Conservation (phyloP, 2,329 filamentous ascomycete genomes). For the Diatrype stigma region DNA sequence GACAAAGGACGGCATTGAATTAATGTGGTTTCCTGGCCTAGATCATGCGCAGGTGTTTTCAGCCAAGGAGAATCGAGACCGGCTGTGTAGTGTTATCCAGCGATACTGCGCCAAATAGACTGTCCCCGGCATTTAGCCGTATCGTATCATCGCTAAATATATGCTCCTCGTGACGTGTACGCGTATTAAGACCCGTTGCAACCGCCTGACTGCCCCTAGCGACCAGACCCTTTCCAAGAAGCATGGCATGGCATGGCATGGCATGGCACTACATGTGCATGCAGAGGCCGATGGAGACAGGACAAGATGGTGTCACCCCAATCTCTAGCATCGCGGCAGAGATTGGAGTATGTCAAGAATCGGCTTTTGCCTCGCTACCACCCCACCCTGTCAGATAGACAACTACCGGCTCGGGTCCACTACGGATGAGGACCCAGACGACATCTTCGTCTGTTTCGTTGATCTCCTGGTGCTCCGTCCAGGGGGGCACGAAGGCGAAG, state of each 20-base stretch:
- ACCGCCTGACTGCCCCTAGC: neutral
- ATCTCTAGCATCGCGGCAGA: neutral
- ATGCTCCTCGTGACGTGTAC: neutral
- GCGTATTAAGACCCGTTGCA: too few relatives aligned
- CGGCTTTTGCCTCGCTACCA: constrained; percentile 36
- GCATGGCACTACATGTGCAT: constrained; percentile 4
- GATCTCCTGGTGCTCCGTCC: constrained; percentile 65
- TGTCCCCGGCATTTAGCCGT: constrained; percentile 4
- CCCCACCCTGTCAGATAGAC: constrained; percentile 62
- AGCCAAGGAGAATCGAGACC: constrained; percentile 19
- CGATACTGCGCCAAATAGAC: constrained; percentile 21
- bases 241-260: too few relatives aligned
- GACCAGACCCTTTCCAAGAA: too few relatives aligned
- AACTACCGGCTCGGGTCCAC: constrained; percentile 56
- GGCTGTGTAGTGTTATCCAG: constrained; percentile 24
- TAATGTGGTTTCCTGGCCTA: constrained; percentile 56
- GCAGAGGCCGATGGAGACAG: constrained; percentile 5
- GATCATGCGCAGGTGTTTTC: constrained; percentile 64
- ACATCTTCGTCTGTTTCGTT: constrained; percentile 59
- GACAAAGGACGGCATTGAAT: constrained; percentile 42
- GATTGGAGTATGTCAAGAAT: constrained; percentile 9
- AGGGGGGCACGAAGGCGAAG: constrained; percentile 67
- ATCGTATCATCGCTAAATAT: neutral
- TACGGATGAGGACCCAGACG: constrained; percentile 62
- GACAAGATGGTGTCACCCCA: too few relatives aligned